Conservation (phyloP, 495 filamentous ascomycete species). For the Viridothelium virens region DNA sequence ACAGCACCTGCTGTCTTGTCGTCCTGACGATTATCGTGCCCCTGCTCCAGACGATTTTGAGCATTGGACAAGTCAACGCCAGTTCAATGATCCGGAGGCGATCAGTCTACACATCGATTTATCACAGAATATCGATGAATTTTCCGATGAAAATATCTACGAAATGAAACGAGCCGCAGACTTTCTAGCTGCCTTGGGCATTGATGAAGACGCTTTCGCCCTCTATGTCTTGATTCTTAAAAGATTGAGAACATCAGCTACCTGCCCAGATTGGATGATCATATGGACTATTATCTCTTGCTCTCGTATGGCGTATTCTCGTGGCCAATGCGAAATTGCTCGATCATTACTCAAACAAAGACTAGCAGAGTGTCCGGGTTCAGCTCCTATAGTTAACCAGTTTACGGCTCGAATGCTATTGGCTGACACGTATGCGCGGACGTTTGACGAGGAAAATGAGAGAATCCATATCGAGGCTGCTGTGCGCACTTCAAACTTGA, state of each 20-base stretch:
- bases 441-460: background rate
- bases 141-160: background rate
- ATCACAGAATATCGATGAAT: background rate
- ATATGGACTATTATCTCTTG: background rate
- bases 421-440: background rate
- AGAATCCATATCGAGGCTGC: background rate
- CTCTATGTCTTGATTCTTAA: slow-evolving; percentile 2
- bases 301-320: background rate
- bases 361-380: background rate
- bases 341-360: background rate
- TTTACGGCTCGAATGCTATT: background rate
- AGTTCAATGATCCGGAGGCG: background rate
- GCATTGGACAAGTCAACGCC: background rate
- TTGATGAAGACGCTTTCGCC: background rate
- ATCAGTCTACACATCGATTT: background rate
- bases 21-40: background rate
- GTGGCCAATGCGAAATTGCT: background rate
- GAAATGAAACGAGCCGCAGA: slow-evolving; percentile 3
- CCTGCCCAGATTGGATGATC: slow-evolving; percentile 4
- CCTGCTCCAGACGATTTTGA: background rate
- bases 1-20: background rate
- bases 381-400: background rate
- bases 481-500: background rate
- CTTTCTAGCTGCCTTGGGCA: background rate
- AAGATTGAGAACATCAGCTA: slow-evolving; percentile 1